A percentile compares a stretch with the other conserved stretches of the same genome.
phyloP scores from a whole-genome alignment of 129 eudicot species.

The Oenanthe sinensis region DNA sequence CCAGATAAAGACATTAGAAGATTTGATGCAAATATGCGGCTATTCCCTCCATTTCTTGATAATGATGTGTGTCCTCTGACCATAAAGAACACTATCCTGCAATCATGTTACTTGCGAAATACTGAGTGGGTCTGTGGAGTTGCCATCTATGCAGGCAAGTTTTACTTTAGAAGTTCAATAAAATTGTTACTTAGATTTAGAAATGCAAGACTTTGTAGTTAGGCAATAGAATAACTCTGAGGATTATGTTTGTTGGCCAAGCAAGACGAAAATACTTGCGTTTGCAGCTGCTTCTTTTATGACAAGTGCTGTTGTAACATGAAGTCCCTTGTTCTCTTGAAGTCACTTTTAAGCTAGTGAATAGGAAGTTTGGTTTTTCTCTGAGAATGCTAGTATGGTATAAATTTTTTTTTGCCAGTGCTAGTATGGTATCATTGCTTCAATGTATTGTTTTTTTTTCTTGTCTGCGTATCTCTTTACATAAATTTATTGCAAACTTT shows the following conservation, averaged over 20 bases:
- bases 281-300: neutral
- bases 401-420: neutral
- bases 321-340: neutral
- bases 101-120: constrained; percentile 92
- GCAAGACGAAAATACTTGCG: neutral
- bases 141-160: constrained; percentile 90
- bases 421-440: neutral
- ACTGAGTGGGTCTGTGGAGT: constrained; percentile 99
- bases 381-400: neutral
- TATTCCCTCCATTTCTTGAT: constrained; percentile 96
- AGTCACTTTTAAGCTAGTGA: neutral
- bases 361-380: neutral
- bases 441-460: neutral
- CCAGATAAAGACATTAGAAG: constrained; percentile 95
- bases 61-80: constrained; percentile 88
- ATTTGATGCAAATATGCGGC: constrained; percentile 91
- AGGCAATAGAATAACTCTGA: neutral
- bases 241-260: neutral
- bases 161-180: neutral
- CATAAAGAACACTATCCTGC: constrained; percentile 90
- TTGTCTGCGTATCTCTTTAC: neutral
- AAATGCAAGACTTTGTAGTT: neutral
- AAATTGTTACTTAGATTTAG: neutral
- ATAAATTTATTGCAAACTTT: neutral
- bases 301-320: neutral